Evolutionary conservation across 2,329 filamentous ascomycete species (phyloP).

Genomic region (Hymenoscyphus albidus): DNA sequence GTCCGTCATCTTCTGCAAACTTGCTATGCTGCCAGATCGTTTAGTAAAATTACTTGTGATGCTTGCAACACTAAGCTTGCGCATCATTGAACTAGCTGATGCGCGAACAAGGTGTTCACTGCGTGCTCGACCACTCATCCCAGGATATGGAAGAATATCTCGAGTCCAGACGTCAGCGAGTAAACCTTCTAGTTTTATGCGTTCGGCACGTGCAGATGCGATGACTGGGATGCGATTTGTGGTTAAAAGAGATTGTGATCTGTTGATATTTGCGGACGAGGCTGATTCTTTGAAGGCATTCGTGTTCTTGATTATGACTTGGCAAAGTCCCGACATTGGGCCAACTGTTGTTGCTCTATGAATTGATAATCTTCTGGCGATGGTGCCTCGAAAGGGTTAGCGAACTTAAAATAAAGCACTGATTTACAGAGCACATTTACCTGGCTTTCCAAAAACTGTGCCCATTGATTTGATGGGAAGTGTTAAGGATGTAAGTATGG

Average conservation of each 20-base stretch:
- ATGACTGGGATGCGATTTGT: slow-evolving; percentile 66
- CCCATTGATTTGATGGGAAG: slow-evolving; percentile 72
- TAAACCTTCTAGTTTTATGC: slow-evolving; percentile 70
- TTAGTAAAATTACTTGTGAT: slow-evolving; percentile 73
- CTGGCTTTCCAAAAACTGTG: slow-evolving; percentile 68
- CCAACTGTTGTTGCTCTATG: slow-evolving; percentile 74
- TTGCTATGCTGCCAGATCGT: slow-evolving; percentile 47
- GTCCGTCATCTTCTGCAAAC: slow-evolving; percentile 27
- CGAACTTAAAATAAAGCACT: not conserved
- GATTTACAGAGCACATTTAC: slow-evolving; percentile 37
- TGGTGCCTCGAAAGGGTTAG: slow-evolving; percentile 44
- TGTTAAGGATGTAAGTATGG: slow-evolving; percentile 59
- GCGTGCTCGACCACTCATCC: slow-evolving; percentile 64
- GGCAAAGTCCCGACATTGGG: slow-evolving; percentile 62
- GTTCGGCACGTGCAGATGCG: slow-evolving; percentile 69
- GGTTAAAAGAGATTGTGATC: slow-evolving; percentile 77
- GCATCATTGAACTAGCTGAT: slow-evolving; percentile 82
- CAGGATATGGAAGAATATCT: slow-evolving; percentile 75
- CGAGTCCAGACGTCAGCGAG: slow-evolving; percentile 81
- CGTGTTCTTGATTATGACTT: slow-evolving; percentile 86
- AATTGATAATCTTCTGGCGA: slow-evolving; percentile 69
- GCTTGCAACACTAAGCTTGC: slow-evolving; percentile 79
- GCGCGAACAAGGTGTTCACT: slow-evolving; percentile 69
- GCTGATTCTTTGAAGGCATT: slow-evolving; percentile 58
- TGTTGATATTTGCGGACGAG: slow-evolving; percentile 55